phyloP scores from a whole-genome alignment of 768 basidiomycete species.

The Hygrocybe punicea region DNA sequence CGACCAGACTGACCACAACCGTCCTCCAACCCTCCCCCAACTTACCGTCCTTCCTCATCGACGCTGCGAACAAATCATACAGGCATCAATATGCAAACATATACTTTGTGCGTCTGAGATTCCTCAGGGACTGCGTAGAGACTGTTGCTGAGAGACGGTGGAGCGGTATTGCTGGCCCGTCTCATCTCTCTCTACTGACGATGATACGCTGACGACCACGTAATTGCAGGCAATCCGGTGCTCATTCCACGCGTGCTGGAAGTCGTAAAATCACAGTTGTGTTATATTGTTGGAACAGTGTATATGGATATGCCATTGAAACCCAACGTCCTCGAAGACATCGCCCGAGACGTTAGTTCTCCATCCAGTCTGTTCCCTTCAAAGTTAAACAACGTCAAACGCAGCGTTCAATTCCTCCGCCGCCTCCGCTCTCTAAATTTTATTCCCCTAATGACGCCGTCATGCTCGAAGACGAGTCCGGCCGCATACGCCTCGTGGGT shows the following conservation, averaged over 20 bases:
- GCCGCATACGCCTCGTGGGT: slow-evolving; percentile 85
- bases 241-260: slow-evolving; percentile 83
- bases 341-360: slow-evolving; percentile 80
- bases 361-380: slow-evolving; percentile 3
- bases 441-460: slow-evolving; percentile 73
- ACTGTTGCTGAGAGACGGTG: slow-evolving; percentile 41
- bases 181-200: neutral
- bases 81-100: slow-evolving; percentile 58
- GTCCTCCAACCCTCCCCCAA: slow-evolving; percentile 35
- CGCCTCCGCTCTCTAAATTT: slow-evolving; percentile 71
- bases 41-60: slow-evolving; percentile 48
- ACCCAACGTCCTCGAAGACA: slow-evolving; percentile 94
- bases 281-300: slow-evolving; percentile 90
- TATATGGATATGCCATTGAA: slow-evolving; percentile 99
- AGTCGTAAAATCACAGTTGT: slow-evolving; percentile 77
- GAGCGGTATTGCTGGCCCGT: slow-evolving; percentile 41
- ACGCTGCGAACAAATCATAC: slow-evolving; percentile 44
- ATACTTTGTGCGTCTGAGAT: slow-evolving; percentile 47
- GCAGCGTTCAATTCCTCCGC: slow-evolving; percentile 87
- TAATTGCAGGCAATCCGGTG: slow-evolving; percentile 59
- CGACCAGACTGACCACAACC: slow-evolving; percentile 22
- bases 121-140: slow-evolving; percentile 42
- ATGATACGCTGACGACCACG: neutral
- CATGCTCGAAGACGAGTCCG: slow-evolving; percentile 95
- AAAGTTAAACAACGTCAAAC: neutral